Evolutionary conservation across 139 green algal species (phyloP), one percentile per base, ranked within the genome.

Genomic region (Chlamydomonas eustigma): DNA sequence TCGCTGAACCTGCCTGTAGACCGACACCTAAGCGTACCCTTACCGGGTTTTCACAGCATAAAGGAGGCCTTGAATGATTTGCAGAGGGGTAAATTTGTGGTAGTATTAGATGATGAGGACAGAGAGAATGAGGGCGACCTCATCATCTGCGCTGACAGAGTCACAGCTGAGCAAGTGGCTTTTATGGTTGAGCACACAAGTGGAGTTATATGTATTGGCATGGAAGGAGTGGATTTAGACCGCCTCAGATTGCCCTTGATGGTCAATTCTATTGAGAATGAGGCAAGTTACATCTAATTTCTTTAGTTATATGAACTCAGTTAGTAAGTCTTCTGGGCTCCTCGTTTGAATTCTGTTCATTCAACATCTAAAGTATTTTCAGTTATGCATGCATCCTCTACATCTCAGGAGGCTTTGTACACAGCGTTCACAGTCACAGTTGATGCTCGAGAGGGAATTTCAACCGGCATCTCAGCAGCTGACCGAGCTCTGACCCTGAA

Each of bases 81-180:
- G 2, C 80, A 75, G 1, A 70, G 65, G 0, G 92, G 93, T 25
- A 85, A 94, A 82, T 91, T 96, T 36, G 88, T 99, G 25, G 91
- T 99, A 8, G 94, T 99, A 31, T 75, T 98, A n/a, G 96, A 99
- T 74, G 94, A 98, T 76, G 95, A 98, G 83, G 85, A 94, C 74
- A 83, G 95, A 0, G 96, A 99, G 83, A 98, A 99, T 73, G 96
- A 99, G 85, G 96, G 96, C 5, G 96, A 99, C 84, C 88, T 99
- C 2, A 98, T 99, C 67, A 91, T 94, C 37, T 91, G 94, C 1
- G 96, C 91, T 1, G 94, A 98, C 78, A 89, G 84, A 58, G 86
- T 76, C 30, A 69, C 94, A 0, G 69, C 83, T 1, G 87, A 91
- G 74, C 71, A 80, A n/a, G 94, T 97, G 86, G 90, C 90, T 0